Evolutionary conservation across 805 yeast genomes (phyloP).

Genomic region (Candida stauntonica): DNA sequence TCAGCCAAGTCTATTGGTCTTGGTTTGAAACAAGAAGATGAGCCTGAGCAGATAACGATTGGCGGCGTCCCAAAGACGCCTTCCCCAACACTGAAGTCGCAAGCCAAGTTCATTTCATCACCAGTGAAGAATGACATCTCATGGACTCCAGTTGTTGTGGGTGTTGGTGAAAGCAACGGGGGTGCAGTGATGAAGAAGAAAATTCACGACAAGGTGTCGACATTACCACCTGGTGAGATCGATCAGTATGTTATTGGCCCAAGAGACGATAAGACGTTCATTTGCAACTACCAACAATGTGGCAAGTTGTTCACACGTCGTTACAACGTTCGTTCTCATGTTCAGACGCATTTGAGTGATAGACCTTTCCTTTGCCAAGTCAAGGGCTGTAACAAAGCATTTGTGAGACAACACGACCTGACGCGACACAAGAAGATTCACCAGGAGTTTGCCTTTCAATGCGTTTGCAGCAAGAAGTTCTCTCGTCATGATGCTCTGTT

Average conservation of each 20-base stretch:
- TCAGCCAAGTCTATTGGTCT: constrained; percentile 13
- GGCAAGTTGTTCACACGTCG: constrained; percentile 81
- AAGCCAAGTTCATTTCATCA: constrained; percentile 25
- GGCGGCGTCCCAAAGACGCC: constrained; percentile 30
- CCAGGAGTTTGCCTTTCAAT: constrained; percentile 60
- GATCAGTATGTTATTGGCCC: constrained; percentile 84
- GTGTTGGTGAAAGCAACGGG: constrained; percentile 5
- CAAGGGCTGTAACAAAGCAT: constrained; percentile 68
- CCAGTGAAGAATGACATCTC: constrained; percentile 16
- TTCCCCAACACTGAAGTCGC: constrained; percentile 41
- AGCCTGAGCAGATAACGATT: constrained; percentile 24
- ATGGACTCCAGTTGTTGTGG: constrained; percentile 26
- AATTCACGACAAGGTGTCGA: constrained; percentile 38
- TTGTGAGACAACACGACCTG: constrained; percentile 94
- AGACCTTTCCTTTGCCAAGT: constrained; percentile 78
- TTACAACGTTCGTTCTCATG: constrained; percentile 90
- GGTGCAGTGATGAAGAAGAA: constrained; percentile 19
- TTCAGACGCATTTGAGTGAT: constrained; percentile 93
- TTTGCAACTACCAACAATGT: constrained; percentile 74
- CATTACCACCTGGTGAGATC: constrained; percentile 84
- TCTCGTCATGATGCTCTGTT: constrained; percentile 85
- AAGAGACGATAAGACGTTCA: constrained; percentile 61
- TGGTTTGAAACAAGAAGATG: constrained; percentile 14
- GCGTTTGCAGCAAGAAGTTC: constrained; percentile 94
- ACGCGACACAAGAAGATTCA: constrained; percentile 89